These are phyloP conservation scores for Podospora bellae-mahoneyi DNA, from an alignment of 495 filamentous ascomycete species.

Conservation along the genomic window DNA sequence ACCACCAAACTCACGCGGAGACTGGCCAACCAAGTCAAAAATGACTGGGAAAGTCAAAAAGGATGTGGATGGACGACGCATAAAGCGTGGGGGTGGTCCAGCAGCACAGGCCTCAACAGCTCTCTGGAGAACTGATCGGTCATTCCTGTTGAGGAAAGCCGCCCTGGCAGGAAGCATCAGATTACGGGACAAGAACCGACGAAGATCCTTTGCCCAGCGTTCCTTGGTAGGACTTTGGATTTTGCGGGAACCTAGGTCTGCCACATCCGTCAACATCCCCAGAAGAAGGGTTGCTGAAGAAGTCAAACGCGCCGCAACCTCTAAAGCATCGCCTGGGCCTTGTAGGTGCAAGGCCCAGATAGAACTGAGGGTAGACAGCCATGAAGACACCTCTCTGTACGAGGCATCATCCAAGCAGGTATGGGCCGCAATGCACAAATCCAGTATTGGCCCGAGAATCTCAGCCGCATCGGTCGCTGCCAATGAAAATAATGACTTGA, in stretches of 20 bases:
- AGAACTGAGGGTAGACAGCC: conserved; percentile 37
- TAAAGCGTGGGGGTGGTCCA: too few relatives aligned
- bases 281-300: conserved; percentile 32
- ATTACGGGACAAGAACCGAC: conserved; percentile 64
- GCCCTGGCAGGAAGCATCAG: conserved; percentile 65
- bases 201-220: conserved; percentile 46
- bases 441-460: conserved; percentile 37
- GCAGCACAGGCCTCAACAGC: conserved; percentile 34
- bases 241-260: conserved; percentile 10
- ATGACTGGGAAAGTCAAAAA: conserved; percentile 44
- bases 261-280: conserved; percentile 33
- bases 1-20: conserved; percentile 52
- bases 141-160: conserved; percentile 48
- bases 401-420: conserved; percentile 18
- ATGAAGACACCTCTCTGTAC: conserved; percentile 31
- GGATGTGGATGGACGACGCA: conserved; percentile 14
- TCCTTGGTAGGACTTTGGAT: conserved; percentile 22
- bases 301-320: conserved; percentile 41
- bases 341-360: conserved; percentile 46
- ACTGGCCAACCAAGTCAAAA: conserved; percentile 58
- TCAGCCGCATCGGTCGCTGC: conserved; percentile 40
- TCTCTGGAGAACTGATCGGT: conserved; percentile 33
- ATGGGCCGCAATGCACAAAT: conserved; percentile 37
- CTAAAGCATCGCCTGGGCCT: conserved; percentile 36
- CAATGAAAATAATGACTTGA: conserved; percentile 47